Base-by-base conservation (phyloP, 2,329 filamentous ascomycete genomes). In the Coniochaeta sp. region DNA sequence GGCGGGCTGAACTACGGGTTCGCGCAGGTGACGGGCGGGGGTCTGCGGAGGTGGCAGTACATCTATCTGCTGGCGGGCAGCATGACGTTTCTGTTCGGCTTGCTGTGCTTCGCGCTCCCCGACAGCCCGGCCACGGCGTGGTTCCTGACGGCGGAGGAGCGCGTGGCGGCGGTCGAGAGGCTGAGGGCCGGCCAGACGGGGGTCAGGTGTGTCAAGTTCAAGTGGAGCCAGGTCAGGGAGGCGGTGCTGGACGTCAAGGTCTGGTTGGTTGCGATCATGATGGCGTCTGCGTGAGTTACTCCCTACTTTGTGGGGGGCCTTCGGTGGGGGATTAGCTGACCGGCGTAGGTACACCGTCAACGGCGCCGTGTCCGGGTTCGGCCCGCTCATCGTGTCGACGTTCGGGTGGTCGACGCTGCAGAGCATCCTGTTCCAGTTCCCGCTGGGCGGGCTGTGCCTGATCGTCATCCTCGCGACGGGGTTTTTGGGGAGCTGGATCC, bases 391-490 rank as follows among this genome's bases (percentile, higher is more conserved):
- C 62, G 87, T 91, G 1, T 85, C 81, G 1, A 90, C 87, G 0
- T 90, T 90, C 68, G 87, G 87, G 59, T 90, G 81, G 73, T 79
- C 78, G 24, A 79, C 82, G 0, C 78, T 88, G 0, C 78, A 88
- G 34, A 82, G 86, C 0, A 90, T 92, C 61, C 77, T 91, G 0
- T 86, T 89, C 68, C 89, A 92, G 66, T 91, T 92, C 61, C 89
- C 89, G 0, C 79, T 91, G 0, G 89, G 89, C 1, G 87, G 75
- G 0, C 69, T 92, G n/a, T 88, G 85, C 66, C 80, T 88, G 62
- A 74, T 90, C 55, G 79, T 80, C 57, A 90, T 92, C 59, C 78
- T 89, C 0, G 67, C 85, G 0, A 87, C 84, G 3, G 89, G 89
- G 0, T 90, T 79, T 64, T 74, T 91, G 1, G 83, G 84, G 5